These are phyloP conservation scores for Zygosaccharomyces kombuchaensis DNA, from an alignment of 805 yeast genomes.

Conservation along the genomic window DNA sequence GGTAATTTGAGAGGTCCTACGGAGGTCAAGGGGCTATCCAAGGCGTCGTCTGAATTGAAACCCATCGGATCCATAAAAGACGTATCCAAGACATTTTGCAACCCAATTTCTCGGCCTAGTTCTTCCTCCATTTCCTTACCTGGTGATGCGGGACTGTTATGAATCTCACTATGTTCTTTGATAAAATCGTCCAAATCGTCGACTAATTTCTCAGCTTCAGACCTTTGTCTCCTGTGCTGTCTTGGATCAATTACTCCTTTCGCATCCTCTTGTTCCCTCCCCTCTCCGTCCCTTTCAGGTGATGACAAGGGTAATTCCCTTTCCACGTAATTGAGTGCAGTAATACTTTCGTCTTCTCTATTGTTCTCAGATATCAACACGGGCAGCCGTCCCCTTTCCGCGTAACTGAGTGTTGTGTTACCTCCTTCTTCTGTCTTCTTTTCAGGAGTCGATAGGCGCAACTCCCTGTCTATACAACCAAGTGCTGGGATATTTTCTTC, in stretches of 20 bases:
- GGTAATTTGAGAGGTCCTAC: constrained; percentile 2
- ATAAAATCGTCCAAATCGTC: constrained; percentile 33
- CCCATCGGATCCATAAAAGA: constrained; percentile 7
- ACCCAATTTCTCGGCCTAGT: neutral
- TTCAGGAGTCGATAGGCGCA: no score
- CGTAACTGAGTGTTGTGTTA: no score
- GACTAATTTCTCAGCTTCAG: constrained; percentile 34
- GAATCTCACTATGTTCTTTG: constrained; percentile 14
- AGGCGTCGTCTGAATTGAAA: neutral
- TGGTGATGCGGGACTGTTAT: constrained; percentile 3
- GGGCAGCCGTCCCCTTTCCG: no score
- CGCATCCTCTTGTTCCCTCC: neutral
- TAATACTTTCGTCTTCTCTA: neutral
- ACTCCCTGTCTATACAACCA: no score
- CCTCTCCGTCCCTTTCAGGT: neutral
- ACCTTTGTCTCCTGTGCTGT: constrained; percentile 29
- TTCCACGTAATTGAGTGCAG: neutral
- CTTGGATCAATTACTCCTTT: neutral
- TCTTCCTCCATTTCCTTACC: neutral
- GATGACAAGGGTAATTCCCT: neutral
- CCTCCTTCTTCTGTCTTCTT: no score
- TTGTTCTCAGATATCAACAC: neutral
- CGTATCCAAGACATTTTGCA: neutral
- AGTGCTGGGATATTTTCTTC: no score
- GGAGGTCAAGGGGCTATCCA: neutral